Evolutionary conservation across 768 basidiomycete genomes (phyloP), one percentile per base, ranked within the genome.

Genomic region (Cystobasidium tubakii): DNA sequence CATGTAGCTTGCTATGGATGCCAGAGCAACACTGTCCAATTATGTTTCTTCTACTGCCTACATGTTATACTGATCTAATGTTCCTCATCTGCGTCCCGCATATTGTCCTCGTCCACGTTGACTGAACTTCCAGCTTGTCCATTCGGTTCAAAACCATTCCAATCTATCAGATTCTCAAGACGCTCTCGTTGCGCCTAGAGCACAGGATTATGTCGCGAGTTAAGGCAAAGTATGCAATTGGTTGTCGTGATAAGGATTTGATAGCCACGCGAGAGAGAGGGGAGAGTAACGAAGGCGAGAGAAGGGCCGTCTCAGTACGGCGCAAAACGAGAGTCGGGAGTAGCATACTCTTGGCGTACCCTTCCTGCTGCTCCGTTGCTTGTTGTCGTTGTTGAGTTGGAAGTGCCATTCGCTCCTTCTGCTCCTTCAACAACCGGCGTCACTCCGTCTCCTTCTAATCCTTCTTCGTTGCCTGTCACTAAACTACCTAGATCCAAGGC

Each of bases 271-370:
- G n/a, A n/a, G n/a, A n/a, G n/a, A n/a, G n/a, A n/a, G 21, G 46
- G 21, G 7, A n/a, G 7, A 21, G 21, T 17, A 17, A 23, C 4
- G 57, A 23, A 7, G 15, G 57, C 9, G 9, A 29, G n/a, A n/a
- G 57, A 4, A 29, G 9, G 25, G 15, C 57, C 31, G 57, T 62
- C n/a, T 46, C 25, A 71, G 55, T 71, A 71, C 23, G 69, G 69
- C 21, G 53, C 55, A 44, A 71, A 71, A 21, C 69, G n/a, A 12
- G 54, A 21, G 23, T 31, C 29, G 36, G 69, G 69, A 4, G 69
- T 71, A 39, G 55, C 54, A 46, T 57, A 71, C 25, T 71, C 69
- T 71, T 34, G 54, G 29, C 69, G 69, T 57, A 60, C 69, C 53
- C 69, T 55, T 55, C 69, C 69, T 33, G 69, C 69, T 71, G 29